These are phyloP conservation scores for Colletotrichum sansevieriae DNA, from an alignment of 2,329 filamentous ascomycete genomes.

Conservation along the genomic window DNA sequence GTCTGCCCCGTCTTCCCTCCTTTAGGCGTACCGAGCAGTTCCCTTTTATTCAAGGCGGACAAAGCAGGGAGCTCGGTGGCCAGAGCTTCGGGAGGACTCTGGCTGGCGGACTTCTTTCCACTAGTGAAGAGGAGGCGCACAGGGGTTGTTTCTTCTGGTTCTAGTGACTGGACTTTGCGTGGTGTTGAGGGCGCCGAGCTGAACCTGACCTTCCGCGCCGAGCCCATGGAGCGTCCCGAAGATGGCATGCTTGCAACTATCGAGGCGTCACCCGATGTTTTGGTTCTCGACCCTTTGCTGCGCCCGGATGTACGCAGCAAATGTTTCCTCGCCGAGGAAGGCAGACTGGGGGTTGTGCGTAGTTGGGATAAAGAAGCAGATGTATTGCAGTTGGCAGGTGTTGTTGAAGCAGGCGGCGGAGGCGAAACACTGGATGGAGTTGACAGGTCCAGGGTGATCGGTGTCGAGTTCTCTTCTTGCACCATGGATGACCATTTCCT, in stretches of 20 bases:
- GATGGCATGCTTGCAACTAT: not conserved
- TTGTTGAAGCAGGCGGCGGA: not conserved
- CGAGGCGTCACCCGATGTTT: not conserved
- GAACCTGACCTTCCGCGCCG: slow-evolving; percentile 30
- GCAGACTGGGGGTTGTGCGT: not conserved
- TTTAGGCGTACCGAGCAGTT: slow-evolving; percentile 6
- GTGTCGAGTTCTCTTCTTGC: not conserved
- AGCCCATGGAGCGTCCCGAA: slow-evolving; percentile 18
- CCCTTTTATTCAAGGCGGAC: not conserved
- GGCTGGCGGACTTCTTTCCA: slow-evolving; percentile 12
- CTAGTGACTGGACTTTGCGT: slow-evolving; percentile 6
- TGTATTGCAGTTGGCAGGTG: slow-evolving; percentile 4
- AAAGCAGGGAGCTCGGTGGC: not conserved
- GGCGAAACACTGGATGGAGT: slow-evolving; percentile 1
- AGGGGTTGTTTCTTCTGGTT: slow-evolving; percentile 27
- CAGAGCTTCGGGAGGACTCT: slow-evolving; percentile 14
- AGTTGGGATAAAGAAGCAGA: slow-evolving; percentile 33
- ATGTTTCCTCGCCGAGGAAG: slow-evolving; percentile 1
- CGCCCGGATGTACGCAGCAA: slow-evolving; percentile 9
- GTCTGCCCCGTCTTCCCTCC: slow-evolving; percentile 3
- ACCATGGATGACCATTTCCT: not conserved
- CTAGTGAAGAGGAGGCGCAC: slow-evolving; percentile 24
- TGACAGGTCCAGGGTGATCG: not conserved
- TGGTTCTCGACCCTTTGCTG: not conserved
- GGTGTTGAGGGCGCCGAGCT: slow-evolving; percentile 21